Percentiles rank a stretch among this genome's conserved stretches.
These are phyloP conservation scores for Mycocentrospora acerina DNA, from an alignment of 2,329 filamentous ascomycete species.

Conservation along the genomic window DNA sequence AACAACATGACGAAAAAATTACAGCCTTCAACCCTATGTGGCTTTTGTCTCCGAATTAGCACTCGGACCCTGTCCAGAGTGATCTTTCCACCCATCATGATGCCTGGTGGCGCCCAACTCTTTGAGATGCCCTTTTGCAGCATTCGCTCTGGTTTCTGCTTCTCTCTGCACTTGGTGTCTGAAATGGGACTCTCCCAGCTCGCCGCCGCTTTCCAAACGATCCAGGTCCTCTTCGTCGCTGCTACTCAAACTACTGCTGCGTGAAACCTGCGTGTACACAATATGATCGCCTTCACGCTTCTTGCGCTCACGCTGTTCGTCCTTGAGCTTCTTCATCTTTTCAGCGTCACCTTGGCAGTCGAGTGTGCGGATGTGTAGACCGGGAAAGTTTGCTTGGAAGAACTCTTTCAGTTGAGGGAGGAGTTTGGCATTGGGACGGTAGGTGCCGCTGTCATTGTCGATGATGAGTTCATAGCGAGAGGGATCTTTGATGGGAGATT, in stretches of 20 bases:
- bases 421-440: slow-evolving; percentile 77
- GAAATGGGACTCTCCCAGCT: slow-evolving; percentile 25
- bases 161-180: slow-evolving; percentile 32
- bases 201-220: slow-evolving; percentile 25
- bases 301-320: slow-evolving; percentile 72
- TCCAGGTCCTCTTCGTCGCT: slow-evolving; percentile 62
- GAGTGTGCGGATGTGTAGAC: slow-evolving; percentile 70
- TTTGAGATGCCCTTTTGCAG: slow-evolving; percentile 27
- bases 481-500: slow-evolving; percentile 51
- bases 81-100: slow-evolving; percentile 25
- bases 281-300: slow-evolving; percentile 59
- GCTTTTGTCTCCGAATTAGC: no score
- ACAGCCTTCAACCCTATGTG: no score
- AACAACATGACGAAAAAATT: no score
- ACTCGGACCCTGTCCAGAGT: no score
- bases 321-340: slow-evolving; percentile 72
- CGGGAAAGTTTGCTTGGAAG: slow-evolving; percentile 72
- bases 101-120: slow-evolving; percentile 25
- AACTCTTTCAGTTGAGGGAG: slow-evolving; percentile 72
- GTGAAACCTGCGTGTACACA: slow-evolving; percentile 57
- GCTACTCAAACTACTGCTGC: slow-evolving; percentile 51
- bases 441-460: slow-evolving; percentile 94
- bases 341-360: slow-evolving; percentile 74
- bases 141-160: slow-evolving; percentile 22
- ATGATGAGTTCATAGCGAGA: slow-evolving; percentile 80